phyloP scores from a whole-genome alignment of 805 yeast genomes.

The Brettanomyces custersianus region DNA sequence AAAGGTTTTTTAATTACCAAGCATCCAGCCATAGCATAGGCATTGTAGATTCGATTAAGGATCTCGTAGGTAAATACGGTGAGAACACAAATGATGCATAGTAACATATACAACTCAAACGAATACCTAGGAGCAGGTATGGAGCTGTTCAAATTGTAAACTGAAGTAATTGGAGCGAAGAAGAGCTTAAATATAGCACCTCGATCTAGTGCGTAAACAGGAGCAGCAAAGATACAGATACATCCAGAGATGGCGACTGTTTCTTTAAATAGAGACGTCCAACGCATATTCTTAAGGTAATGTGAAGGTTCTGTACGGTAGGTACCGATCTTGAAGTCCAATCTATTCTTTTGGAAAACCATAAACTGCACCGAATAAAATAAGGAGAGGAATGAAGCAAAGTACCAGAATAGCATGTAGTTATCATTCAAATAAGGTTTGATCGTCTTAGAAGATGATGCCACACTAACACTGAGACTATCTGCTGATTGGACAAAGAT shows the following conservation, averaged over 20 bases:
- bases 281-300: constrained; percentile 14
- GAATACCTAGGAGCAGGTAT: constrained; percentile 32
- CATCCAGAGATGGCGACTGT: constrained; percentile 26
- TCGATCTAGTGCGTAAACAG: constrained; percentile 33
- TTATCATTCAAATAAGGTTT: constrained; percentile 34
- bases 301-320: constrained; percentile 32
- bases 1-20: constrained; percentile 57
- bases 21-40: constrained; percentile 66
- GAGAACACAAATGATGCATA: constrained; percentile 22
- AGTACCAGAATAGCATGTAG: constrained; percentile 42
- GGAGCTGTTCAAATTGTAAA: constrained; percentile 29
- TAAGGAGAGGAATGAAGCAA: constrained; percentile 30
- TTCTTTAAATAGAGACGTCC: constrained; percentile 28
- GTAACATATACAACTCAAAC: constrained; percentile 21
- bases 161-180: constrained; percentile 22
- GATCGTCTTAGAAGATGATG: constrained; percentile 29
- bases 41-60: constrained; percentile 48
- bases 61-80: constrained; percentile 41
- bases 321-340: constrained; percentile 37
- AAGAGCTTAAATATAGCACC: constrained; percentile 32
- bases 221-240: constrained; percentile 26
- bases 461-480: constrained; percentile 19
- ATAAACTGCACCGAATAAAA: constrained; percentile 44
- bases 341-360: constrained; percentile 44
- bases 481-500: constrained; percentile 15